Evolutionary conservation across 2,329 filamentous ascomycete species (phyloP).

Genomic region (Cladophialophora carrionii): DNA sequence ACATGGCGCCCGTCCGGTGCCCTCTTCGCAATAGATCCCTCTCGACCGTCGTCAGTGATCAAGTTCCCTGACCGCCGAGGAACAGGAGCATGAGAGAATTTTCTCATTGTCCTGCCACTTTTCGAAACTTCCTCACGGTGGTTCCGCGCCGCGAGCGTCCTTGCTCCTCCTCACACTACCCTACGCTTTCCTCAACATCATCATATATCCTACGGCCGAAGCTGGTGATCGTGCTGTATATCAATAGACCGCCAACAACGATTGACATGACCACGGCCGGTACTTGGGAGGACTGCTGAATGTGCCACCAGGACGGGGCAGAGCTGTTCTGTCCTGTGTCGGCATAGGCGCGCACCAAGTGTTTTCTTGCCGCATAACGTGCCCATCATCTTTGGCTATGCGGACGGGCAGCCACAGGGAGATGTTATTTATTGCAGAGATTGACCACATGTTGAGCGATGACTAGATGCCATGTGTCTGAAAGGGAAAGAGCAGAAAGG

Average conservation of each 20-base stretch:
- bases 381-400: background rate
- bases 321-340: background rate
- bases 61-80: conserved; percentile 20
- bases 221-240: conserved; percentile 5
- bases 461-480: background rate
- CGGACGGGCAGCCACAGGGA: background rate
- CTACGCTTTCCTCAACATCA: conserved; percentile 12
- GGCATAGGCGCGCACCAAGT: conserved; percentile 3
- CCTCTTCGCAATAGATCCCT: conserved; percentile 21
- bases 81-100: conserved; percentile 20
- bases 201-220: conserved; percentile 3
- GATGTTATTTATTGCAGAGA: conserved; percentile 1
- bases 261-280: conserved; percentile 2
- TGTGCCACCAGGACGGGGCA: conserved; percentile 2
- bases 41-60: conserved; percentile 24
- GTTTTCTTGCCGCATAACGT: conserved; percentile 2
- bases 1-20: conserved; percentile 20
- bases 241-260: conserved; percentile 2
- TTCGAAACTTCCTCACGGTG: conserved; percentile 24
- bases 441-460: conserved; percentile 2
- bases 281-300: conserved; percentile 4
- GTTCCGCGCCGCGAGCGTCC: conserved; percentile 19
- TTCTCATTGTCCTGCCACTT: conserved; percentile 25
- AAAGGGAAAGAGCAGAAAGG: no score
- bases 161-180: conserved; percentile 1